Percentiles rank a stretch among this genome's conserved stretches.
Conservation (phyloP, 495 filamentous ascomycete genomes). For the Talaromyces wortmannii region DNA sequence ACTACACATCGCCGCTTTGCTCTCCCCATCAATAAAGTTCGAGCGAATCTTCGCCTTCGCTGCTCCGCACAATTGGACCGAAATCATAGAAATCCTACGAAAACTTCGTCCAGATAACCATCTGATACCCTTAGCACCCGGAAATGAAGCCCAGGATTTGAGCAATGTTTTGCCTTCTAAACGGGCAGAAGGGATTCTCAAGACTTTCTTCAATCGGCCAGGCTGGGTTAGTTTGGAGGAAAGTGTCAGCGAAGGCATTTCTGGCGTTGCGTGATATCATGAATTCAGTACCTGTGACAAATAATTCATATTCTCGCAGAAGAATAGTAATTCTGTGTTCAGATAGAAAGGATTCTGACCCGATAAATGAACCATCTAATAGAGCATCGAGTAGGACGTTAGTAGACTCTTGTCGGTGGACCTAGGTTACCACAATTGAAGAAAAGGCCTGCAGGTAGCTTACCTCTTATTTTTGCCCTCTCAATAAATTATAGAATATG, state of each 20-base stretch:
- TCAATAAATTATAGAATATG: too few species aligned
- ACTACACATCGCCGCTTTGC: conserved; percentile 40
- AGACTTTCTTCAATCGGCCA: conserved; percentile 8
- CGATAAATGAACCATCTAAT: too few species aligned
- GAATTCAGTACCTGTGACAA: too few species aligned
- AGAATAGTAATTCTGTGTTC: too few species aligned
- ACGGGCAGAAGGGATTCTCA: conserved; percentile 13
- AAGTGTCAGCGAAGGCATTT: conserved; percentile 2
- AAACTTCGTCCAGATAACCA: conserved; percentile 10
- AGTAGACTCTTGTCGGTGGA: too few species aligned
- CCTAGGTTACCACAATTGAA: too few species aligned
- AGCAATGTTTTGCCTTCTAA: conserved; percentile 8
- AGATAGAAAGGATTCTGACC: too few species aligned
- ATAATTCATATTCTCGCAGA: too few species aligned
- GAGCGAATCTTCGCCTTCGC: conserved; percentile 42
- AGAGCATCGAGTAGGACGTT: too few species aligned
- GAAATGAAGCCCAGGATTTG: conserved; percentile 13
- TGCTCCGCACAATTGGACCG: conserved; percentile 25
- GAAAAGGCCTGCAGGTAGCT: too few species aligned
- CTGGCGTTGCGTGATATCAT: too few species aligned
- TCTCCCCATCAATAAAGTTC: conserved; percentile 27
- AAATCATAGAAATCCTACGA: conserved; percentile 14
- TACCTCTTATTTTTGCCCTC: too few species aligned
- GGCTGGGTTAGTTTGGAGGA: conserved; percentile 11
- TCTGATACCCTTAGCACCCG: conserved; percentile 11